Conservation (phyloP, 495 filamentous ascomycete species). For the Lasiosphaeria miniovina region DNA sequence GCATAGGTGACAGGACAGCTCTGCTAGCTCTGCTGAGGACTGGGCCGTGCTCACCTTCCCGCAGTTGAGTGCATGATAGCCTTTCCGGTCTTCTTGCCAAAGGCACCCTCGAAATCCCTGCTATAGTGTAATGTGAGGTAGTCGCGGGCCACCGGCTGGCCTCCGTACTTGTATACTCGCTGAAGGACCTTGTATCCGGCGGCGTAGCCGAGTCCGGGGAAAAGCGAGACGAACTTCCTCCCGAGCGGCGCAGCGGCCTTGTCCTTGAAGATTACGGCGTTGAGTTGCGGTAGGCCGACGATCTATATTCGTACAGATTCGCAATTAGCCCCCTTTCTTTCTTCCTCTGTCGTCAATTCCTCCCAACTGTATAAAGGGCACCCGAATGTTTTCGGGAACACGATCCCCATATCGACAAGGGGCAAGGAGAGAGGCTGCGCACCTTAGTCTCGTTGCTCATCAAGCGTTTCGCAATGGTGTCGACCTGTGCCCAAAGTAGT, state of each 20-base stretch:
- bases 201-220: constrained; percentile 94
- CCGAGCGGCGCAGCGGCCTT: constrained; percentile 66
- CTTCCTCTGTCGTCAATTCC: constrained; percentile 8
- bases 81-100: constrained; percentile 96
- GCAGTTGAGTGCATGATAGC: constrained; percentile 97
- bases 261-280: constrained; percentile 91
- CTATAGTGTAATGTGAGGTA: constrained; percentile 82
- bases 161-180: constrained; percentile 98
- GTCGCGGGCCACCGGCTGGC: constrained; percentile 92
- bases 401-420: too few species aligned
- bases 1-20: too few species aligned
- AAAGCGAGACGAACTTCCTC: constrained; percentile 89
- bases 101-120: constrained; percentile 76
- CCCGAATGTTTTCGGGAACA: too few species aligned
- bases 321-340: constrained; percentile 11
- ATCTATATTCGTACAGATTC: constrained; percentile 45
- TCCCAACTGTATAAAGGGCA: too few species aligned
- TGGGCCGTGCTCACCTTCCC: constrained; percentile 59
- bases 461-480: constrained; percentile 96
- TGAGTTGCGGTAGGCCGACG: constrained; percentile 59
- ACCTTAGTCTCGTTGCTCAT: constrained; percentile 95
- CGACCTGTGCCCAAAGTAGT: constrained; percentile 62
- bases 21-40: too few species aligned
- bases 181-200: constrained; percentile 98
- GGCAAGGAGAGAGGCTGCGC: not conserved